Conservation (phyloP, 305 asterid genomes). For the Fraxinus paxiana region DNA sequence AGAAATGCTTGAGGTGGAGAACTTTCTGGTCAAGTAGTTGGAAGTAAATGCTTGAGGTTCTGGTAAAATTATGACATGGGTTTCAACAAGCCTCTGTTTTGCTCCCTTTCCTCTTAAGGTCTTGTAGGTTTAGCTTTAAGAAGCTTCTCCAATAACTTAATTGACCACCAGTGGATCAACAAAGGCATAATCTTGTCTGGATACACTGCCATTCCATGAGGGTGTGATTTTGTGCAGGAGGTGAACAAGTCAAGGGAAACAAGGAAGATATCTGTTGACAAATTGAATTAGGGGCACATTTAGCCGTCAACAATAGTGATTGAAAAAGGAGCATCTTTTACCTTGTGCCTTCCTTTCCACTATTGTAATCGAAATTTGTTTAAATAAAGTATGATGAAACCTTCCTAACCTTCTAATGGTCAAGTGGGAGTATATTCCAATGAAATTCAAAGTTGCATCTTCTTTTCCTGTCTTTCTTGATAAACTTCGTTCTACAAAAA, state of each 20-base stretch:
- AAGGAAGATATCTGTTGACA: neutral
- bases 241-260: neutral
- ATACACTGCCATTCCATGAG: neutral
- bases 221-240: neutral
- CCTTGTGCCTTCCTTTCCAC: neutral
- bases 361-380: neutral
- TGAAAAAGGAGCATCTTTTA: neutral
- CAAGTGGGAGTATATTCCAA: neutral
- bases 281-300: neutral
- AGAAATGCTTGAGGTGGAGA: neutral
- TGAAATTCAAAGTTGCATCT: neutral
- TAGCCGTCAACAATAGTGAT: neutral
- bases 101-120: neutral
- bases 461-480: neutral
- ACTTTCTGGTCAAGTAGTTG: neutral
- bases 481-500: neutral
- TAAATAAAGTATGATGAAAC: neutral
- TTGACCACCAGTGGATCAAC: neutral
- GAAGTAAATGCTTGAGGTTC: too few relatives aligned
- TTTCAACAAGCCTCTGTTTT: neutral
- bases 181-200: neutral
- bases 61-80: neutral
- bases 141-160: neutral
- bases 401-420: neutral
- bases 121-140: neutral